A percentile compares a stretch with the other conserved stretches of the same genome.
Conservation (phyloP, 2,329 filamentous ascomycete genomes). For the Chalara sp. region DNA sequence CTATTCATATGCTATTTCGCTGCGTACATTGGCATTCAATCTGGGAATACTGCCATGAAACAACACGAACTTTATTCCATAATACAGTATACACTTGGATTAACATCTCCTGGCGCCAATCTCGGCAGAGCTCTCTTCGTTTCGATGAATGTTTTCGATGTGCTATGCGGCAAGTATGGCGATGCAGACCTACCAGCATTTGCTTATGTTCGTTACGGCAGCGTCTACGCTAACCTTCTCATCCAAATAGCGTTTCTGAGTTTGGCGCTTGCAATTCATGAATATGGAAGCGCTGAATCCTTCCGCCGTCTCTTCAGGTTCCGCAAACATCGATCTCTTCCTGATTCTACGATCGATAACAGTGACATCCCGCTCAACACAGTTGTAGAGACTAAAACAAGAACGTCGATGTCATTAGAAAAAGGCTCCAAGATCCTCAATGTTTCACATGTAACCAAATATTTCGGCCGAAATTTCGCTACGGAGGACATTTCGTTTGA, state of each 20-base stretch:
- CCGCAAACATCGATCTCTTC: conserved; percentile 11
- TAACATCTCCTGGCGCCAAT: conserved; percentile 52
- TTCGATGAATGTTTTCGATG: conserved; percentile 24
- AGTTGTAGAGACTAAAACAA: no score
- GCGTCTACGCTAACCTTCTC: conserved; percentile 18
- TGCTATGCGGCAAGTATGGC: conserved; percentile 21
- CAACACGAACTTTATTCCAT: conserved; percentile 45
- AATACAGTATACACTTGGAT: conserved; percentile 48
- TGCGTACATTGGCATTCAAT: conserved; percentile 44
- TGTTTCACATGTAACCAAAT: conserved; percentile 53
- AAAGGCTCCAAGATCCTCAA: conserved; percentile 41
- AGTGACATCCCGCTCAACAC: no score
- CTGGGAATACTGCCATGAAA: conserved; percentile 44
- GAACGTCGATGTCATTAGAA: no score
- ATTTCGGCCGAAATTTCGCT: conserved; percentile 50
- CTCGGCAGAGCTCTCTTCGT: conserved; percentile 50
- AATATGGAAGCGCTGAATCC: conserved; percentile 22
- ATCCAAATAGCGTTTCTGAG: conserved; percentile 21
- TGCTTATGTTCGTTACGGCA: conserved; percentile 19
- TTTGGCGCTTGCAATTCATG: conserved; percentile 12
- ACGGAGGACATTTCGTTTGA: conserved; percentile 60
- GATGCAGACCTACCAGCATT: conserved; percentile 13
- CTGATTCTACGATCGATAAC: neutral
- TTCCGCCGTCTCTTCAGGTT: conserved; percentile 14
- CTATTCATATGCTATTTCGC: conserved; percentile 43